Percentiles rank a stretch among this genome's conserved stretches.
Conservation (phyloP, 1,284 basidiomycete species). For the Pseudozyma hubeiensis region DNA sequence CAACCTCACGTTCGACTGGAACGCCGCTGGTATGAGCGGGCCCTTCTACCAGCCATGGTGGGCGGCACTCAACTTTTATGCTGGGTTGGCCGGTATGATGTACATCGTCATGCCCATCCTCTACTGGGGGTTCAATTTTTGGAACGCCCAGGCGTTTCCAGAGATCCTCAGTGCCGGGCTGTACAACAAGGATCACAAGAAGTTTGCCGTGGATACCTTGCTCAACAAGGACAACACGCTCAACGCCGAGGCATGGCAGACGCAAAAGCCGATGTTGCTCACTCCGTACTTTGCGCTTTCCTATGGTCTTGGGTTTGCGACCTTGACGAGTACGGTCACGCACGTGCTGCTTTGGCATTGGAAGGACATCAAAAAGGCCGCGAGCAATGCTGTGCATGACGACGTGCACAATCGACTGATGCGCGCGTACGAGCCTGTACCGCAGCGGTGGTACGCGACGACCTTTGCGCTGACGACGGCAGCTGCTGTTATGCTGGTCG, state of each 20-base stretch:
- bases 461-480: constrained; percentile 61
- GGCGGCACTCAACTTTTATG: constrained; percentile 70
- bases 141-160: constrained; percentile 69
- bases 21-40: constrained; percentile 70
- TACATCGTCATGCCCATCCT: constrained; percentile 72
- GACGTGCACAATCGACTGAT: constrained; percentile 68
- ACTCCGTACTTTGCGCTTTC: constrained; percentile 71
- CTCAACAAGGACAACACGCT: constrained; percentile 69
- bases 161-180: constrained; percentile 70
- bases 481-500: constrained; percentile 70
- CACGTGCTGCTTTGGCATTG: constrained; percentile 73
- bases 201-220: constrained; percentile 57
- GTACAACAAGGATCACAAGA: constrained; percentile 62
- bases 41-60: constrained; percentile 72
- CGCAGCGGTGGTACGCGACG: constrained; percentile 64
- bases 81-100: constrained; percentile 69
- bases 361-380: constrained; percentile 70
- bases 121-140: constrained; percentile 70
- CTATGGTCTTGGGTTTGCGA: constrained; percentile 71
- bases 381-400: constrained; percentile 66
- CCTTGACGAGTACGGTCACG: constrained; percentile 71
- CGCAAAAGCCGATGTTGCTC: constrained; percentile 70
- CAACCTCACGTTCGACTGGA: constrained; percentile 72
- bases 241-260: constrained; percentile 69
- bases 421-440: constrained; percentile 63